Evolutionary conservation across 163 green algal species (phyloP).

Genomic region (Chlamydomonas reinhardtii): DNA sequence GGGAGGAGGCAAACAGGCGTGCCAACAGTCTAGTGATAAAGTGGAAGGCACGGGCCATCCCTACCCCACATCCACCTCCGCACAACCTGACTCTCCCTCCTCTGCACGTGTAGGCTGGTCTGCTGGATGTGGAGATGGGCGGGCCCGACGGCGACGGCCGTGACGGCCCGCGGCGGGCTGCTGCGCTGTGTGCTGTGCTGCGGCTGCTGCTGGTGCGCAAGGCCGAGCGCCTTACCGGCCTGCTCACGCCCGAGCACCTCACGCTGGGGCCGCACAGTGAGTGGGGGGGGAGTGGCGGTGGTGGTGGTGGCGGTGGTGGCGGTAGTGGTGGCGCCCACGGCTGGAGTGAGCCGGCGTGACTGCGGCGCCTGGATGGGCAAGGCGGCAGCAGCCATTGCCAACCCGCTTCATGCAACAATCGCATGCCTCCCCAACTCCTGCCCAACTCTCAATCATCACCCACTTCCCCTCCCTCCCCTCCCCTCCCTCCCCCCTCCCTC

Average conservation of each 20-base stretch:
- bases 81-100: no score
- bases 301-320: not conserved
- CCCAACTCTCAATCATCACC: no score
- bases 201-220: conserved; percentile 49
- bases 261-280: conserved; percentile 44
- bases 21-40: no score
- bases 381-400: no score
- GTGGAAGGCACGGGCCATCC: no score
- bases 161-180: conserved; percentile 36
- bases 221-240: conserved; percentile 2
- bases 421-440: no score
- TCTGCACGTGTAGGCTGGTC: not conserved
- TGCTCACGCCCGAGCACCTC: conserved; percentile 18
- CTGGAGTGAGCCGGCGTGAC: no score
- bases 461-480: not conserved
- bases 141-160: conserved; percentile 27
- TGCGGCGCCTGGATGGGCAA: no score
- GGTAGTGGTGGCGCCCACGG: no score
- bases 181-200: conserved; percentile 35
- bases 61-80: no score
- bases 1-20: no score
- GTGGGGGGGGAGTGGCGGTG: not conserved
- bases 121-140: conserved; percentile 37
- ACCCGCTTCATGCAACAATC: no score
- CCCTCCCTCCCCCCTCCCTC: not conserved